These are phyloP conservation scores for Calonectria hawksworthii DNA, from an alignment of 2,329 filamentous ascomycete species.

Conservation along the genomic window DNA sequence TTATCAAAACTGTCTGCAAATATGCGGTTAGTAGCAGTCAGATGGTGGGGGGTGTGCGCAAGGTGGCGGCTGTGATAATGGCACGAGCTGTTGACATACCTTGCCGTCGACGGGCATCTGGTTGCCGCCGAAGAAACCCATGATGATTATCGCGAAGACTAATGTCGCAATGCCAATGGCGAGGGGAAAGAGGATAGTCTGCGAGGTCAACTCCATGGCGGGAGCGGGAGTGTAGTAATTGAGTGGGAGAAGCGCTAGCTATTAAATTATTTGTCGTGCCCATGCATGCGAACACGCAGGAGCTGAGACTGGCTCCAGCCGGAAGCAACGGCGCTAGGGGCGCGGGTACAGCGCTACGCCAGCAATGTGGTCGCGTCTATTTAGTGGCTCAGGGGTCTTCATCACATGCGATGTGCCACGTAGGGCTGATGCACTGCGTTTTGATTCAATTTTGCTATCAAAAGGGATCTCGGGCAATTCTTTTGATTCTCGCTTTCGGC, in stretches of 20 bases:
- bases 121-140: slow-evolving; percentile 79
- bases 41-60: neutral
- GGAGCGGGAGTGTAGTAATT: slow-evolving; percentile 2
- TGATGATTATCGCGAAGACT: slow-evolving; percentile 55
- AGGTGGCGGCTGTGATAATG: neutral
- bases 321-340: slow-evolving; percentile 13
- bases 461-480: neutral
- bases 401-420: neutral
- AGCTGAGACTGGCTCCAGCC: slow-evolving; percentile 3
- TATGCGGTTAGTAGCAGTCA: slow-evolving; percentile 13
- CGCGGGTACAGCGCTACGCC: neutral
- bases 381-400: slow-evolving; percentile 1
- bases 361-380: slow-evolving; percentile 1
- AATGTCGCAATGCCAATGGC: slow-evolving; percentile 34
- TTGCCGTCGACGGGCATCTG: slow-evolving; percentile 88
- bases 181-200: slow-evolving; percentile 24
- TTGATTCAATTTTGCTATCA: neutral
- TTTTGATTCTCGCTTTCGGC: neutral
- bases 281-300: neutral
- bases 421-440: neutral
- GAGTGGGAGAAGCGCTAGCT: slow-evolving; percentile 21
- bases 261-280: neutral
- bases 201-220: slow-evolving; percentile 38
- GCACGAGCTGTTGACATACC: slow-evolving; percentile 61
- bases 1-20: slow-evolving; percentile 82